A percentile compares a stretch with the other conserved stretches of the same genome.
phyloP scores from a whole-genome alignment of 2,329 filamentous ascomycete species.

The Sporothrix globosa region DNA sequence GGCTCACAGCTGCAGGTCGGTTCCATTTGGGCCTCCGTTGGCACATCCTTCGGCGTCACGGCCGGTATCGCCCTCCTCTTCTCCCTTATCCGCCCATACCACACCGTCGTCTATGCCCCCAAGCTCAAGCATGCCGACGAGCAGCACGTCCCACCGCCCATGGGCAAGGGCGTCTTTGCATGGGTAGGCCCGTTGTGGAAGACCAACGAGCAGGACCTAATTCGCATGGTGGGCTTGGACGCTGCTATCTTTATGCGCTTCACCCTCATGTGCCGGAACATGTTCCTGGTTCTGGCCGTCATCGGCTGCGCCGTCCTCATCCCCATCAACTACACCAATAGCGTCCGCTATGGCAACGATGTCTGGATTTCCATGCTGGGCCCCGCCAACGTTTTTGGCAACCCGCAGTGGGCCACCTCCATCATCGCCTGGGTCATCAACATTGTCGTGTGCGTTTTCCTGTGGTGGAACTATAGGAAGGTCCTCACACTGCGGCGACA shows the following conservation, averaged over 20 bases:
- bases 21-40: conserved; percentile 78
- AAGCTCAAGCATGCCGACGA: conserved; percentile 91
- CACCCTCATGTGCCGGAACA: conserved; percentile 86
- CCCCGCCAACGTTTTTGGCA: conserved; percentile 57
- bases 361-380: conserved; percentile 64
- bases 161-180: conserved; percentile 84
- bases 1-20: conserved; percentile 52
- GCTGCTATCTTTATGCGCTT: conserved; percentile 89
- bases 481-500: conserved; percentile 70
- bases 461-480: conserved; percentile 88
- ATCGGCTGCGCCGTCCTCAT: conserved; percentile 78
- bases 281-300: conserved; percentile 74
- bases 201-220: conserved; percentile 74
- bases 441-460: conserved; percentile 72
- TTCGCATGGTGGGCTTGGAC: conserved; percentile 86
- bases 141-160: conserved; percentile 81
- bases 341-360: conserved; percentile 43
- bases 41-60: conserved; percentile 76
- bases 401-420: conserved; percentile 62
- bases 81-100: conserved; percentile 86
- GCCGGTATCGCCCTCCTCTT: conserved; percentile 75
- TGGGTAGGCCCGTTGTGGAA: conserved; percentile 81
- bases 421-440: conserved; percentile 68
- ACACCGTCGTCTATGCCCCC: conserved; percentile 90
- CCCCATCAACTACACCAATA: conserved; percentile 71